These are phyloP conservation scores for Tetradesmus obliquus DNA, from an alignment of 139 green algal species.

Conservation along the genomic window DNA sequence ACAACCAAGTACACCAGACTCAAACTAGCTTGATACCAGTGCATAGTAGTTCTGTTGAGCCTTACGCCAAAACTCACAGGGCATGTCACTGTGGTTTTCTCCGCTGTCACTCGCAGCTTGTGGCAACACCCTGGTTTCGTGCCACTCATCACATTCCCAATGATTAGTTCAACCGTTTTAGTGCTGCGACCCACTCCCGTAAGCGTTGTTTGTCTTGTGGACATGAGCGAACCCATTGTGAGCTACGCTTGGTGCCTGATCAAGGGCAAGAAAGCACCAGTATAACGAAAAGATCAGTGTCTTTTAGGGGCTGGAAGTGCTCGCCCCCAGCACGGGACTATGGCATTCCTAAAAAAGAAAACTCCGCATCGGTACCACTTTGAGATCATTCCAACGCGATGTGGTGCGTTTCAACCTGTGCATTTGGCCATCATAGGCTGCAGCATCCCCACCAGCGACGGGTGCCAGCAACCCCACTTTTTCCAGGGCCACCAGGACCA, in stretches of 20 bases:
- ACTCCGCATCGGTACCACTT: constrained; percentile 19
- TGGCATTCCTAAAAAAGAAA: background rate
- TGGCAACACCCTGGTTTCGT: background rate
- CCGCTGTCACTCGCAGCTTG: background rate
- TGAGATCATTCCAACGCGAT: constrained; percentile 29
- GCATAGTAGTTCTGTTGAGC: background rate
- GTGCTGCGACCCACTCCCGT: too few relatives aligned
- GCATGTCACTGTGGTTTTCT: background rate
- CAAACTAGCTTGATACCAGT: too few relatives aligned
- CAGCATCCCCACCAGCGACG: background rate
- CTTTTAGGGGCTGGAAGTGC: too few relatives aligned
- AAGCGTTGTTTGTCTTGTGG: too few relatives aligned
- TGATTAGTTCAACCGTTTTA: background rate
- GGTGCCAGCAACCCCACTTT: background rate
- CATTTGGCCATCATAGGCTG: background rate
- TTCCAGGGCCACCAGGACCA: background rate
- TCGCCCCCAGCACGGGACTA: background rate
- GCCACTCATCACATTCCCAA: background rate
- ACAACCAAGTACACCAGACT: too few relatives aligned
- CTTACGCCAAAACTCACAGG: background rate
- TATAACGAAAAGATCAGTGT: too few relatives aligned
- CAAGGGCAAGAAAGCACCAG: background rate
- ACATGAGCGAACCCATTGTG: background rate
- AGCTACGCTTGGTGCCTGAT: background rate
- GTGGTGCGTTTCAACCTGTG: constrained; percentile 26